phyloP scores from a whole-genome alignment of 1,284 basidiomycete species.

The Calocybe gambosa region DNA sequence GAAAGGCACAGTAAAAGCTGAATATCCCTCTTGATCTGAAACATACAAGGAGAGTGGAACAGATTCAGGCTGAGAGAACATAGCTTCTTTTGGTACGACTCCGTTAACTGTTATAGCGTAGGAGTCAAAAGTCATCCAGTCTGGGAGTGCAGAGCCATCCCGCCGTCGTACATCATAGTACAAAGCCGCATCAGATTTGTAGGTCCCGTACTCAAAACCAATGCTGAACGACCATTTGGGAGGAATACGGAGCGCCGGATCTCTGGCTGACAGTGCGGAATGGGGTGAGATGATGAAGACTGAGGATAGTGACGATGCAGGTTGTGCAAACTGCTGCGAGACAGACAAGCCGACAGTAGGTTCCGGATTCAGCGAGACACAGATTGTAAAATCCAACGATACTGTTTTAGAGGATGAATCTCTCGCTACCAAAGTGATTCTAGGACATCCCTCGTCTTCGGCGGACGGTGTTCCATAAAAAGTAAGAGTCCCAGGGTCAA shows the following conservation, averaged over 20 bases:
- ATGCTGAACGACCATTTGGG: constrained; percentile 88
- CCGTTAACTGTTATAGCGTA: constrained; percentile 74
- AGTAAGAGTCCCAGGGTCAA: constrained; percentile 42
- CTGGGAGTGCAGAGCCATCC: constrained; percentile 66
- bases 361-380: constrained; percentile 50
- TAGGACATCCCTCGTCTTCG: constrained; percentile 50
- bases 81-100: constrained; percentile 50
- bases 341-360: constrained; percentile 56
- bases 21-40: constrained; percentile 63
- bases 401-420: constrained; percentile 38
- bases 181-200: constrained; percentile 41
- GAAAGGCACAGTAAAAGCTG: constrained; percentile 45
- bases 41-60: constrained; percentile 55
- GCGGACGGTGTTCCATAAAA: constrained; percentile 54
- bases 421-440: constrained; percentile 51
- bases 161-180: constrained; percentile 64
- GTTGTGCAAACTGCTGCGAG: constrained; percentile 50
- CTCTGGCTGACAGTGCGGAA: constrained; percentile 47
- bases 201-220: constrained; percentile 73
- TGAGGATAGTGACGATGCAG: constrained; percentile 61
- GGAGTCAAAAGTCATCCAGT: constrained; percentile 72
- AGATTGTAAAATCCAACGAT: constrained; percentile 52
- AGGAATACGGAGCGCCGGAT: constrained; percentile 72
- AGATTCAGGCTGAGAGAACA: constrained; percentile 31
- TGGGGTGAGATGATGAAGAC: constrained; percentile 51